Evolutionary conservation across 352 stramenopile species (phyloP).

Genomic region (Phytopythium helicoides): DNA sequence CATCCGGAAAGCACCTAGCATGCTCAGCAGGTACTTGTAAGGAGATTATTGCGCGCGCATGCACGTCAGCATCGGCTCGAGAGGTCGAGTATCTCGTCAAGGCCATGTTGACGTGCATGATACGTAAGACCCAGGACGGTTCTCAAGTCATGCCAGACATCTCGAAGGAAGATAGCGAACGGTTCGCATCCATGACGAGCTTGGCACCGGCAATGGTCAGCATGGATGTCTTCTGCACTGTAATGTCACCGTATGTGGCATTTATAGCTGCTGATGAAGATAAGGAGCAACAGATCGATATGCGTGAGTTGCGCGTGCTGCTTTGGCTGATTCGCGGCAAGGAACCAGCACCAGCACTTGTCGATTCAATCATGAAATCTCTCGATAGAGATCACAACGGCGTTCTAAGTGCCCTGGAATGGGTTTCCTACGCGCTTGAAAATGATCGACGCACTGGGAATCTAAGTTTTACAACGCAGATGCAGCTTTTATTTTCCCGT

Average conservation of each 20-base stretch:
- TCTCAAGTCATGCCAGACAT: not conserved
- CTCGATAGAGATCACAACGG: conserved; percentile 53
- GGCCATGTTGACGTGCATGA: conserved; percentile 41
- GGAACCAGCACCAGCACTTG: conserved; percentile 35
- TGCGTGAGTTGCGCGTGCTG: conserved; percentile 54
- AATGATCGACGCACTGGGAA: conserved; percentile 37
- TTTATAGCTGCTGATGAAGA: conserved; percentile 70
- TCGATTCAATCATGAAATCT: conserved; percentile 58
- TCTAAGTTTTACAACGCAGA: conserved; percentile 43
- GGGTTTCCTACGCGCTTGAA: conserved; percentile 64
- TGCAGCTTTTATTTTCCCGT: conserved; percentile 53
- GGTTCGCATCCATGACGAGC: too few species aligned
- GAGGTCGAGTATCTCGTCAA: conserved; percentile 47
- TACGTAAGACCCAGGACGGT: conserved; percentile 6
- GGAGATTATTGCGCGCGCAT: conserved; percentile 40
- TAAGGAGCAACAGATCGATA: conserved; percentile 45
- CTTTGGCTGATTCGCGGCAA: conserved; percentile 70
- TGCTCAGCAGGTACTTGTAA: conserved; percentile 38
- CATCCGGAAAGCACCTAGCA: conserved; percentile 13
- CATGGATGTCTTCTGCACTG: conserved; percentile 56
- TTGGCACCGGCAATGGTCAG: conserved; percentile 23
- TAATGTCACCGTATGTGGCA: conserved; percentile 55
- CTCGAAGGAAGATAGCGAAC: not conserved
- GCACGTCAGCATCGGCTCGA: conserved; percentile 18
- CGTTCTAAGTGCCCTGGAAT: conserved; percentile 56